Evolutionary conservation across 345 rosid species (phyloP), one percentile per base, ranked within the genome.

Genomic region (Leavenworthia alabamica): DNA sequence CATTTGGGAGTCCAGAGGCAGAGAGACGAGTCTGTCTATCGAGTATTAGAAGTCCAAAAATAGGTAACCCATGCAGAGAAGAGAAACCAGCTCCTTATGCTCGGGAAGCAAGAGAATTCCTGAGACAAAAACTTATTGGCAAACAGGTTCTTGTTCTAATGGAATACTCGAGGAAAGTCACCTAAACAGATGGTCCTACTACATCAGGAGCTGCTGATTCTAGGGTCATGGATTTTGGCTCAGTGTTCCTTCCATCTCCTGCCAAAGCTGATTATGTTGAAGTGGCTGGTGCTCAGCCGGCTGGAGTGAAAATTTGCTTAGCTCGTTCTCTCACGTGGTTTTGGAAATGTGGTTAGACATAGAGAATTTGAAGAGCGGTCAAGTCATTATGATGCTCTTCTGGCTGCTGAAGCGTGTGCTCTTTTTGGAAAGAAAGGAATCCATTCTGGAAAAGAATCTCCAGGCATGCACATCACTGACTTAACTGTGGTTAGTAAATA

Each of bases 281-380:
- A 67, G 69, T 61, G 43, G 69, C 80, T 35, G 70, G 71, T 16
- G 56, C 60, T 20, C 88, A 79, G 44, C 90, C 75, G 7, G 70
- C 75, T 64, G 97, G 98, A 59, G 24, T 75, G 45, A 93, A 93
- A 77, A 60, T 93, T 33, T n/a, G 97, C 88, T 22, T 97, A 93
- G 78, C 75, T 93, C 33, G 28, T 93, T 64, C 62, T 93, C 49
- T 63, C 86, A 5, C 94, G 96, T 60, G 97, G 99, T 55, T 82
- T 80, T 59, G 99, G 83, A 56, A 77, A 78, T 54, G 91, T 89
- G 39, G 83, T 89, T 59, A 73, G 83, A 48, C 90, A 94, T 72
- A 78, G 97, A 62, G 99, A 94, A 49, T 90, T 86, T 72, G 99
- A 94, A 81, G 97, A 94, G 77, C 74, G 99, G 62, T 94, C 99